Percentiles rank a stretch among this genome's conserved stretches.
phyloP scores from a whole-genome alignment of 2,329 filamentous ascomycete species.

The Didymella exigua region DNA sequence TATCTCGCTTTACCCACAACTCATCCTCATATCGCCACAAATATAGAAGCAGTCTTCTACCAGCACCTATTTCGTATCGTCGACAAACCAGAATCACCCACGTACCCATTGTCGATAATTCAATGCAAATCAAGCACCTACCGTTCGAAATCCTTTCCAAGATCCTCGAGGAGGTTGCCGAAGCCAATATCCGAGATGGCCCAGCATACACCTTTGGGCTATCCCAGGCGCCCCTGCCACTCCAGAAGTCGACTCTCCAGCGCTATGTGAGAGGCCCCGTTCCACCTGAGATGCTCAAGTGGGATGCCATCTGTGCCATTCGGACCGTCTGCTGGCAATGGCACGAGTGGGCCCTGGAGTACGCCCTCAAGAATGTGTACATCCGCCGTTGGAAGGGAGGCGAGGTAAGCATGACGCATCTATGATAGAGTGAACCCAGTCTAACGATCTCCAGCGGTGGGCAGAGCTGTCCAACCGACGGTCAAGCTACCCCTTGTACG shows the following conservation, averaged over 20 bases:
- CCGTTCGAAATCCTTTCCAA: slow-evolving; percentile 59
- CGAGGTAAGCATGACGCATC: slow-evolving; percentile 35
- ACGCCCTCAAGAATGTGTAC: slow-evolving; percentile 58
- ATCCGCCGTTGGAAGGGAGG: slow-evolving; percentile 59
- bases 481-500: slow-evolving; percentile 54
- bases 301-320: slow-evolving; percentile 57
- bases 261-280: slow-evolving; percentile 59
- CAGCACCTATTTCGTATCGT: slow-evolving; percentile 9
- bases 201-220: slow-evolving; percentile 60
- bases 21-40: slow-evolving; percentile 9
- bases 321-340: slow-evolving; percentile 57
- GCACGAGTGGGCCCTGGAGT: slow-evolving; percentile 60
- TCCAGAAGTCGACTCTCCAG: slow-evolving; percentile 53
- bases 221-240: slow-evolving; percentile 55
- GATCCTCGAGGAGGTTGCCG: slow-evolving; percentile 57
- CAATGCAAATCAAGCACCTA: slow-evolving; percentile 57
- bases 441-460: slow-evolving; percentile 54
- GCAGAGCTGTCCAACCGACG: slow-evolving; percentile 54
- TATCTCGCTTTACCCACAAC: slow-evolving; percentile 14
- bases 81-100: not conserved
- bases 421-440: not conserved
- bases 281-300: slow-evolving; percentile 57
- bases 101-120: slow-evolving; percentile 23
- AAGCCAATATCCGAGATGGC: slow-evolving; percentile 55
- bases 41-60: slow-evolving; percentile 6